These are phyloP conservation scores for Talaromyces sp. DNA, from an alignment of 2,329 filamentous ascomycete species.

Conservation along the genomic window DNA sequence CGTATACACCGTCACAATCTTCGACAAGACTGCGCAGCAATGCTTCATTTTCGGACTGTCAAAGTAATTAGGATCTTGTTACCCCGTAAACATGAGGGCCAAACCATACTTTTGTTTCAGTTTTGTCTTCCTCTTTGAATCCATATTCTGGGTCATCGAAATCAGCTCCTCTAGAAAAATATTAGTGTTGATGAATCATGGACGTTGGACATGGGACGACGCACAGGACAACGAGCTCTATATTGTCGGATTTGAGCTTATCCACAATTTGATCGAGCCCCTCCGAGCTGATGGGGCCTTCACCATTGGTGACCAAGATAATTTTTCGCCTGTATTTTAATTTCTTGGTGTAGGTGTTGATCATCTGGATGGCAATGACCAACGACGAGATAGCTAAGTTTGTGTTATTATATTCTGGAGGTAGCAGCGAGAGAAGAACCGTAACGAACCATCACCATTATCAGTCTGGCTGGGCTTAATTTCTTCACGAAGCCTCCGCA, in stretches of 20 bases:
- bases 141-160: constrained; percentile 90
- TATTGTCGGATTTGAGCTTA: constrained; percentile 70
- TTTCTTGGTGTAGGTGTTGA: constrained; percentile 70
- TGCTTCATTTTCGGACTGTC: constrained; percentile 64
- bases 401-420: constrained; percentile 10
- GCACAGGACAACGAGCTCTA: constrained; percentile 74
- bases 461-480: constrained; percentile 65
- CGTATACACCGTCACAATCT: constrained; percentile 66
- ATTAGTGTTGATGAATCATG: constrained; percentile 19
- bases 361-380: constrained; percentile 82
- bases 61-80: neutral
- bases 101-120: constrained; percentile 56
- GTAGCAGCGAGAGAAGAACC: neutral
- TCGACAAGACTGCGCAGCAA: constrained; percentile 62
- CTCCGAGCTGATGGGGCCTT: constrained; percentile 66
- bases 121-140: constrained; percentile 86
- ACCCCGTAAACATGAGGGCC: neutral
- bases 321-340: constrained; percentile 78
- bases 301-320: constrained; percentile 78
- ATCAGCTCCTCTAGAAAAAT: constrained; percentile 65
- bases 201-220: constrained; percentile 28
- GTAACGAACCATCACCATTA: constrained; percentile 62
- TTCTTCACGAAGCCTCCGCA: constrained; percentile 58
- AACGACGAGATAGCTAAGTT: constrained; percentile 68
- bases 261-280: constrained; percentile 63